Evolutionary conservation across 371 early-diverging fungal species (phyloP), one percentile per base, ranked within the genome.

Genomic region (Basidiobolus meristosporus): DNA sequence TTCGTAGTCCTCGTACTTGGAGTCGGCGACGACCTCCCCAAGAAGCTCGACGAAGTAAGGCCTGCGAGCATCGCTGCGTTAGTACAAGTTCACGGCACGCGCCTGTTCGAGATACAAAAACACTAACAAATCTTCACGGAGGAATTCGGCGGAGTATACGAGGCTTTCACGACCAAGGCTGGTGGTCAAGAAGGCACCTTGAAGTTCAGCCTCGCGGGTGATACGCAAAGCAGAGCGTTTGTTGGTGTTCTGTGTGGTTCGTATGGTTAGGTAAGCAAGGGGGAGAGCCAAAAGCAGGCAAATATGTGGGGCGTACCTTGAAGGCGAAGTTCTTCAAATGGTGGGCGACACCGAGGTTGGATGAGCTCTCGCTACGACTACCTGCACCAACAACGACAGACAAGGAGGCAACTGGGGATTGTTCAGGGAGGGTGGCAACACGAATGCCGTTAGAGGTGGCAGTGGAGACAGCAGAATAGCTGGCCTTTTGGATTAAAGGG

Each of bases 301-400:
- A 14, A 12, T 37, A 0, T 22, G 38, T 14, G 18, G 29, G n/a
- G 45, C 56, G 28, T 67, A 86, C 91, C 80, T 87, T 83, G 71
- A 91, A 81, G 29, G 87, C 79, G 47, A 78, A 79, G 59, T 73
- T 81, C 77, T 92, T 90, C 52, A 87, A 69, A 46, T 71, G 80
- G 63, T 91, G 90, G 30, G 92, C 79, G 18, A 72, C 80, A 44
- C 93, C 93, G 38, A 68, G 64, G 46, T 70, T 71, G 39, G 55
- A 56, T 23, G 60, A 52, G 34, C 65, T 57, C 64, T 96, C 91
- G 60, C 67, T 69, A 40, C 93, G 78, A 36, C 85, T 60, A 37
- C 97, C 97, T 39, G 86, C 89, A 45, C 81, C 80, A 46, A 90
- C 64, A 45, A 91, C 83, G 20, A 93, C 57, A 16, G 91, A 77